Evolutionary conservation across 768 basidiomycete species (phyloP).

Genomic region (Hydnum rufescens): DNA sequence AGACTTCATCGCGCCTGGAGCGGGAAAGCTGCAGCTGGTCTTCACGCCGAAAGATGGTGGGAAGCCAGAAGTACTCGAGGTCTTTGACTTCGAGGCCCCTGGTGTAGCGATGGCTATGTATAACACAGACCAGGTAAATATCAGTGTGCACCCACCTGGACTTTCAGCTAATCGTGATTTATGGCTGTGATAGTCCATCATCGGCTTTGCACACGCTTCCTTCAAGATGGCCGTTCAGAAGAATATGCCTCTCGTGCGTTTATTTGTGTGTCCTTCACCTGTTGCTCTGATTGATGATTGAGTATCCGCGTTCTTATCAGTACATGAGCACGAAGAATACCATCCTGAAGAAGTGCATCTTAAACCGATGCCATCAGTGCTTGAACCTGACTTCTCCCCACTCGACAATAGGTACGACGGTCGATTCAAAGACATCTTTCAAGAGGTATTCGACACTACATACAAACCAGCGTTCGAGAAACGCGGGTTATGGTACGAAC

Average conservation of each 20-base stretch:
- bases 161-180: background rate
- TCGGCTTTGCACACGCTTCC: constrained; percentile 88
- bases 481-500: constrained; percentile 74
- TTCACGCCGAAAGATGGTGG: constrained; percentile 68
- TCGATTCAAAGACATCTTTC: constrained; percentile 98
- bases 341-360: constrained; percentile 53
- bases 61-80: constrained; percentile 46
- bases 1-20: constrained; percentile 76
- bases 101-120: constrained; percentile 98
- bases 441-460: constrained; percentile 73
- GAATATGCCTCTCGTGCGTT: constrained; percentile 22
- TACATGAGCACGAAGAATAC: constrained; percentile 99
- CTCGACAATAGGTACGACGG: constrained; percentile 49
- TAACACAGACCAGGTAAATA: constrained; percentile 76
- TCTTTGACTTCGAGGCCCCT: constrained; percentile 83
- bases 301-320: constrained; percentile 18
- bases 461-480: constrained; percentile 57
- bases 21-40: constrained; percentile 85
- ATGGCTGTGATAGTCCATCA: constrained; percentile 44
- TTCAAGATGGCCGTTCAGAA: constrained; percentile 82
- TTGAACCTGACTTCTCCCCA: background rate
- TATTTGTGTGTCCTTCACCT: background rate
- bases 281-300: background rate
- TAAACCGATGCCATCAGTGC: background rate
- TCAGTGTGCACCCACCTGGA: background rate